These are phyloP conservation scores for Lactarius akahatsu DNA, from an alignment of 768 basidiomycete genomes.

Conservation along the genomic window DNA sequence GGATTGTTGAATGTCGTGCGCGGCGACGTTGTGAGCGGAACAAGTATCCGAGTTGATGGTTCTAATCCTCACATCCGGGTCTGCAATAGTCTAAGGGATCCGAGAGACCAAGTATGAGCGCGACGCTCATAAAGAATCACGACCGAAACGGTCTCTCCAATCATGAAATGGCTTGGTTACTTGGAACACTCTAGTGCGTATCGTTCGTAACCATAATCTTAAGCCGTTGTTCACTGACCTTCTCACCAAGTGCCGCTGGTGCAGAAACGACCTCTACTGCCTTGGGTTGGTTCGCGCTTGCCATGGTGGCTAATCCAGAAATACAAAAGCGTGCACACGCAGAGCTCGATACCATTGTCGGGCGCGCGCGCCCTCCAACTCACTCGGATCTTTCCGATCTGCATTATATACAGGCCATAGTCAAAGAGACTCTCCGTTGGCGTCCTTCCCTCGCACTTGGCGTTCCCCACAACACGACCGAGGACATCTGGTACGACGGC, in stretches of 20 bases:
- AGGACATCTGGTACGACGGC: conserved; percentile 35
- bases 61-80: background rate
- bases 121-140: conserved; percentile 17
- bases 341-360: conserved; percentile 12
- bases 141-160: conserved; percentile 17
- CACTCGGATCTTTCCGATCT: conserved; percentile 7
- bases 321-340: conserved; percentile 19
- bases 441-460: conserved; percentile 3
- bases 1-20: conserved; percentile 20
- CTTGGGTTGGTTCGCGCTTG: conserved; percentile 18
- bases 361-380: conserved; percentile 5
- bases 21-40: conserved; percentile 17
- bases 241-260: background rate
- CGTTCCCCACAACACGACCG: conserved; percentile 18
- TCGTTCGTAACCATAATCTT: background rate
- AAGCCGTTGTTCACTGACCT: background rate
- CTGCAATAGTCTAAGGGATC: conserved; percentile 9
- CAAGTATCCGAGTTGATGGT: background rate
- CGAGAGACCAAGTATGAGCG: conserved; percentile 14
- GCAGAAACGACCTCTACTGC: conserved; percentile 16
- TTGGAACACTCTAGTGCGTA: conserved; percentile 23
- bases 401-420: conserved; percentile 15
- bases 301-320: conserved; percentile 27
- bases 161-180: conserved; percentile 26
- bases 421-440: conserved; percentile 19